A percentile compares a stretch with the other conserved stretches of the same genome.
phyloP scores from a whole-genome alignment of 2,329 filamentous ascomycete genomes.

The Ophiostoma angusticollis region DNA sequence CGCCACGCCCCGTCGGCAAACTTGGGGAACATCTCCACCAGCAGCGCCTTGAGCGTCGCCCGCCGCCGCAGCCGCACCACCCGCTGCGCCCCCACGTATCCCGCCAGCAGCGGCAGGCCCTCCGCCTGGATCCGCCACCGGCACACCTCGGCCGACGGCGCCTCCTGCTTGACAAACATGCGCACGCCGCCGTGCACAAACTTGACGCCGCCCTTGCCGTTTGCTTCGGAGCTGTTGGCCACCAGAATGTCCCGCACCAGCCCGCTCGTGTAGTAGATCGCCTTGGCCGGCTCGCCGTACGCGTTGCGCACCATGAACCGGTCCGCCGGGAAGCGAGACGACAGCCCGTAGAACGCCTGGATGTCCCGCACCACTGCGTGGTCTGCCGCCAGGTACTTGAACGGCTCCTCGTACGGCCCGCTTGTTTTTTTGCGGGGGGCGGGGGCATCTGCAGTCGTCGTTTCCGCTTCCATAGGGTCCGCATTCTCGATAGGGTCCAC shows the following conservation, averaged over 20 bases:
- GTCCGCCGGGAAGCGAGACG: conserved; percentile 71
- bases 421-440: conserved; percentile 29
- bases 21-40: conserved; percentile 95
- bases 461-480: background rate
- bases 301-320: conserved; percentile 96
- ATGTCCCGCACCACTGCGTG: conserved; percentile 69
- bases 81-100: conserved; percentile 71
- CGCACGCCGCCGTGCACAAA: conserved; percentile 95
- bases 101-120: conserved; percentile 79
- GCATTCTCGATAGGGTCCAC: too few relatives aligned
- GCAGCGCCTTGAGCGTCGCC: conserved; percentile 66
- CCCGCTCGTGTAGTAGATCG: conserved; percentile 88
- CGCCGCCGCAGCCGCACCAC: conserved; percentile 64
- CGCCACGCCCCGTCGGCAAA: conserved; percentile 63
- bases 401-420: conserved; percentile 69
- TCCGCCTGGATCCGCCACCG: conserved; percentile 93
- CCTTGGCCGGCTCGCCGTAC: conserved; percentile 74
- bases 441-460: conserved; percentile 12
- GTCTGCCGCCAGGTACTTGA: conserved; percentile 70
- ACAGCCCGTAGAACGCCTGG: conserved; percentile 74
- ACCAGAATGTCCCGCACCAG: conserved; percentile 75
- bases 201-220: conserved; percentile 47
- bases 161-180: conserved; percentile 98
- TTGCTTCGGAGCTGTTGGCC: conserved; percentile 60
- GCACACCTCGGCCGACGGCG: conserved; percentile 74